Evolutionary conservation across 139 green algal genomes (phyloP).

Genomic region (Auxenochlorella pyrenoidosa): DNA sequence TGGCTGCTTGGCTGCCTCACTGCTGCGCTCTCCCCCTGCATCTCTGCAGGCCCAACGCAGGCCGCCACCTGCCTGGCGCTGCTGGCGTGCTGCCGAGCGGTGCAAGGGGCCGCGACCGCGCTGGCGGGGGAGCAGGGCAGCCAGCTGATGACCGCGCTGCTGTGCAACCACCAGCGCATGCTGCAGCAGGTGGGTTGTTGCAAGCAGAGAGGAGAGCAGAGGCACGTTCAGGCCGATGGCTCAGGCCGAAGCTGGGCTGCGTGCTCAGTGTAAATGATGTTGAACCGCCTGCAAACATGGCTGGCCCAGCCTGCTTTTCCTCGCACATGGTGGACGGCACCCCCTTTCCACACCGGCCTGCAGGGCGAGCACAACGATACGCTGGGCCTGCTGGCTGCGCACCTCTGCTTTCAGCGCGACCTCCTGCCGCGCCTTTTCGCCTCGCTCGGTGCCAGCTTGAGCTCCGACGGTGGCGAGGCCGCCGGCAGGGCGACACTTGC

Average conservation of each 20-base stretch:
- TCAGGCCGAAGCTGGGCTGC: too few species aligned
- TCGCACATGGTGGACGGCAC: neutral
- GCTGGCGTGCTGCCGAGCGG: slow-evolving; percentile 33
- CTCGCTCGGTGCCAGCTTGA: neutral
- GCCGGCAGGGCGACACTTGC: neutral
- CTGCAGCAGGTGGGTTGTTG: neutral
- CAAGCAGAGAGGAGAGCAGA: neutral
- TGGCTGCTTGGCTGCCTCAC: neutral
- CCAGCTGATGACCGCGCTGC: slow-evolving; percentile 20
- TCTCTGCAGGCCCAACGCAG: slow-evolving; percentile 10
- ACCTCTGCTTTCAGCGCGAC: slow-evolving; percentile 24
- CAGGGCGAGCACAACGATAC: slow-evolving; percentile 38
- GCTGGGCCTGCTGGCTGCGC: slow-evolving; percentile 26
- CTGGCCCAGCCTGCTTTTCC: neutral
- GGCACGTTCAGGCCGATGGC: too few species aligned
- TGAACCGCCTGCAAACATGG: too few species aligned
- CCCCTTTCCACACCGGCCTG: neutral
- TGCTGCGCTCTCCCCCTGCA: neutral
- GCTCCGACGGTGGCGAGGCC: neutral
- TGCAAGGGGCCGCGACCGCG: neutral
- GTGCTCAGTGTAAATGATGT: too few species aligned
- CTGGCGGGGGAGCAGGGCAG: slow-evolving; percentile 14
- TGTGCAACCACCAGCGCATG: slow-evolving; percentile 31
- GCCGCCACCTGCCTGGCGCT: slow-evolving; percentile 22
- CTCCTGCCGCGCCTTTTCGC: slow-evolving; percentile 3